Conservation (phyloP, 2,329 filamentous ascomycete species). For the Fusarium sp. region DNA sequence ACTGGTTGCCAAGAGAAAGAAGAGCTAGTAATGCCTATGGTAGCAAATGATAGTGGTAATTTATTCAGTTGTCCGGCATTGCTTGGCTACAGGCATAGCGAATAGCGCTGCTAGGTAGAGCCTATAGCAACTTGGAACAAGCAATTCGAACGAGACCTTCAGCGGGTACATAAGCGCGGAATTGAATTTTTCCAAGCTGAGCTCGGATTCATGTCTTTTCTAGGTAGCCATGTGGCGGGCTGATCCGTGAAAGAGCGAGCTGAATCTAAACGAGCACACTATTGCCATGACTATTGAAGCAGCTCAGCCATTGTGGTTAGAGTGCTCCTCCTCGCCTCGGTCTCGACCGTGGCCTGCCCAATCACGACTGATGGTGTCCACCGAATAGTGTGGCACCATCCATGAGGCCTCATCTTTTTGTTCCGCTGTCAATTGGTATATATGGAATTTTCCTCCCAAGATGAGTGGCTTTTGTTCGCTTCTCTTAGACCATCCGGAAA, state of each 20-base stretch:
- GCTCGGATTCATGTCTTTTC: not conserved
- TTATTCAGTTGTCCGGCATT: not conserved
- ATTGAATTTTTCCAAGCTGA: not conserved
- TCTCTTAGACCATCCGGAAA: not conserved
- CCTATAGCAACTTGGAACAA: not conserved
- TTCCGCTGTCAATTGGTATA: not conserved
- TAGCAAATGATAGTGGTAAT: not conserved
- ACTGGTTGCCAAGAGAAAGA: not conserved
- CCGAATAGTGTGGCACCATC: not conserved
- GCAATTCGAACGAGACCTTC: not conserved
- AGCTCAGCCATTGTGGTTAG: constrained; percentile 11
- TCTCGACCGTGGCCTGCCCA: not conserved
- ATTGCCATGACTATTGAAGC: constrained; percentile 23
- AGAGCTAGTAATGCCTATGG: not conserved
- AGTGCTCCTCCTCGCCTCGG: not conserved
- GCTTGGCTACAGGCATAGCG: not conserved
- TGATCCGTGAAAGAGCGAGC: constrained; percentile 7
- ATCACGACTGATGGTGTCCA: not conserved
- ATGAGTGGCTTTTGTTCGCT: not conserved
- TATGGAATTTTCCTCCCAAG: not conserved
- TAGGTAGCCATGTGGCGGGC: not conserved
- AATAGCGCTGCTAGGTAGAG: not conserved
- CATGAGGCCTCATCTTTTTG: not conserved
- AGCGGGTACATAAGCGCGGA: not conserved
- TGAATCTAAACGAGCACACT: not conserved